Base-by-base conservation (phyloP, 2,329 filamentous ascomycete genomes). In the Chaetomium sp. region DNA sequence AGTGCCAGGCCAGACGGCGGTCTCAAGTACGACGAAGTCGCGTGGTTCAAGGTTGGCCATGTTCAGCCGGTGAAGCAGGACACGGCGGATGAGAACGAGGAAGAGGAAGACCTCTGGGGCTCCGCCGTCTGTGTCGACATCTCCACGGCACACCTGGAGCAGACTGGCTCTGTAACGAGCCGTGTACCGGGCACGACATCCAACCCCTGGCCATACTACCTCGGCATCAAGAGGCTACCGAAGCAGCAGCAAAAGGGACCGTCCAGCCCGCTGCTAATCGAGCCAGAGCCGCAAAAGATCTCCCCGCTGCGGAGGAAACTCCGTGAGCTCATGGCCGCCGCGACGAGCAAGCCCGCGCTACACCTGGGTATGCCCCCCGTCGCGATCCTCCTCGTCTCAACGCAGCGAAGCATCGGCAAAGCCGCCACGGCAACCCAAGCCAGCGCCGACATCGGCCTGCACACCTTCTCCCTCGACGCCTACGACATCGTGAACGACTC, bases 401-500 rank as follows among this genome's bases (percentile, higher is more conserved):
- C 90, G 2, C 94, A 99, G 70, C 84, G 94, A 45, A 89, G 89
- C 58, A 95, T 97, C 63, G 94, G 94, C 49, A 99, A 99, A 70
- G 79, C 88, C n/a, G 88, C 86, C 2, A 74, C 91, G 27, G 89
- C 89, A 0, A 79, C 77, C 1, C 81, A 83, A 44, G 91, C 91
- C 4, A 95, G 91, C 69, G 81, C 87, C 2, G 92, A 96, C 65
- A 86, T 96, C 59, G 94, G 94, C 3, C 77, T 97, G 12, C 94
- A 99, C 69, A 88, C 85, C 0, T 97, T 96, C 68, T 73, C 82
- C 0, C 88, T 99, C 52, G 91, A 97, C 69, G 88, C 89, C 0
- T 96, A 95, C 65, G 94, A 99, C 65, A 89, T 99, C 43, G 77
- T 96, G 4, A 92, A 90, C n/a, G 92, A 97, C 69, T 89, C 90